Evolutionary conservation across 805 yeast genomes (phyloP), one percentile per base, ranked within the genome.

Genomic region (Metschnikowia kofuensis): DNA sequence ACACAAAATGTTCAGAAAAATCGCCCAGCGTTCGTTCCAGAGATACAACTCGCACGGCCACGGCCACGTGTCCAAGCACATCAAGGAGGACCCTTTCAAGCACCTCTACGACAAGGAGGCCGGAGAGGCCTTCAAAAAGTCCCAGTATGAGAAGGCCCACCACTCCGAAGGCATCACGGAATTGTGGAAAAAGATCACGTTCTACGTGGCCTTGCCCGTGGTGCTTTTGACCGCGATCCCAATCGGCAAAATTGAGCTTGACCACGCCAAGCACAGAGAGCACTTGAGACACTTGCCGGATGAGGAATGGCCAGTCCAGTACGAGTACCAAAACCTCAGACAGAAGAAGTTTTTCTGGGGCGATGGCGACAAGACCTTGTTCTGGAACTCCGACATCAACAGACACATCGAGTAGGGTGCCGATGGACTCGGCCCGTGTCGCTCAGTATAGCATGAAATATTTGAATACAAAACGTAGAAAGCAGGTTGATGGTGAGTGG

Each of bases 301-400:
- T 68, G 92, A 85, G 61, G 96, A 91, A 67, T 88, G 96, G 90
- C 97, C 97, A 65, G 75, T 70, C 53, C 94, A 87, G 73, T 88
- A 88, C 77, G 91, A 84, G 62, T 94, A 82, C 83, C 91, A 86
- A 79, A 94, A 94, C 80, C 70, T 90, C 62, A 89, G 98, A 83
- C 68, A 70, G 67, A 85, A 83, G 70, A 84, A 87, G 68, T 92
- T 82, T 82, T 92, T 90, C 85, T 94, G 98, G 98, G 99, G 99
- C 67, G 92, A 94, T 68, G 98, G 99, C 69, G 96, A 91, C 79
- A 84, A 88, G 82, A 89, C 98, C 55, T 76, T 86, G 67, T 94
- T 94, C 87, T 94, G 99, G 99, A 89, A 89, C 79, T 79, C 88
- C 45, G 87, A 82, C 63, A 80, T 87, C 67, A 92, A 92, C 87